These are phyloP conservation scores for Karstenula rhodostoma DNA, from an alignment of 2,329 filamentous ascomycete genomes.

Conservation along the genomic window DNA sequence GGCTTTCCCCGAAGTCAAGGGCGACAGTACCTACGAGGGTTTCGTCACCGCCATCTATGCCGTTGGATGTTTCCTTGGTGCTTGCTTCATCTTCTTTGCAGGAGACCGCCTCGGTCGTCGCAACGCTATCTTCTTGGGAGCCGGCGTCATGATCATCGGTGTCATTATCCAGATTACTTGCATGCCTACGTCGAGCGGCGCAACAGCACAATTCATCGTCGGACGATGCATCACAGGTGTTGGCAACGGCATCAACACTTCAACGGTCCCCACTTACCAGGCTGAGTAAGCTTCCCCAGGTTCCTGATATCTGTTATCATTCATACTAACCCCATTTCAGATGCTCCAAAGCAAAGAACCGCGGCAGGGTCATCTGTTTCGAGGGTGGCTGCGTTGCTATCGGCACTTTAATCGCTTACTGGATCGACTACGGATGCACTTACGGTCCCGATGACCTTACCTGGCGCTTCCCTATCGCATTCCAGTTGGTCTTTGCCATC, in stretches of 20 bases:
- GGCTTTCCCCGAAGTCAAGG: conserved; percentile 49
- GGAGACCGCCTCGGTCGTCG: conserved; percentile 55
- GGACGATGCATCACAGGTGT: conserved; percentile 50
- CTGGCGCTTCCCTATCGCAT: conserved; percentile 55
- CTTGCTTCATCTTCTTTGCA: conserved; percentile 48
- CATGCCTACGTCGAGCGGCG: conserved; percentile 33
- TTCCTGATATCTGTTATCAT: conserved; percentile 31
- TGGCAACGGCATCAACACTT: conserved; percentile 38
- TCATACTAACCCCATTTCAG: neutral
- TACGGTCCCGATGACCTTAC: conserved; percentile 16
- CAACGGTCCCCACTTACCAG: conserved; percentile 18
- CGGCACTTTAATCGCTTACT: conserved; percentile 10
- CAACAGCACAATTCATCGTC: conserved; percentile 36
- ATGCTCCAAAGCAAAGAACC: conserved; percentile 8
- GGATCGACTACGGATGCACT: conserved; percentile 21
- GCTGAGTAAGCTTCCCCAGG: conserved; percentile 18
- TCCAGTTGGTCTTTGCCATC: conserved; percentile 63
- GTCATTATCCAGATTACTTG: conserved; percentile 49
- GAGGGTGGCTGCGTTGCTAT: conserved; percentile 9
- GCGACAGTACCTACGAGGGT: conserved; percentile 51
- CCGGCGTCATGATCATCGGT: conserved; percentile 52
- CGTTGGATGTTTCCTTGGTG: conserved; percentile 56
- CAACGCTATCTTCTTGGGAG: conserved; percentile 53
- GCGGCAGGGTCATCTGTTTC: conserved; percentile 8
- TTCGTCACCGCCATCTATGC: conserved; percentile 62